phyloP scores from a whole-genome alignment of 2,329 filamentous ascomycete species.

The Penicillium sp. region DNA sequence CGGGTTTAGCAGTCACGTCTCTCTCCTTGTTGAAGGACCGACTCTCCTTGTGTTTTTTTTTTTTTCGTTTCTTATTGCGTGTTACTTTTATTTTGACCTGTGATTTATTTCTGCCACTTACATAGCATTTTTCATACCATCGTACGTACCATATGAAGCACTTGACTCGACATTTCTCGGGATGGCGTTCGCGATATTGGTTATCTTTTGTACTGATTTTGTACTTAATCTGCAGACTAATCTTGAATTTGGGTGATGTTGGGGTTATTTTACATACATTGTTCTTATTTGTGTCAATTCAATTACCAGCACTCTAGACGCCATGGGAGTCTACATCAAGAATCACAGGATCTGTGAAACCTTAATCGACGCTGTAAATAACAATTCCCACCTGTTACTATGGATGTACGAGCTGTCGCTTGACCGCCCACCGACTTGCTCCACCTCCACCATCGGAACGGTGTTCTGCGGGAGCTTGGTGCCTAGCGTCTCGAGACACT shows the following conservation, averaged over 20 bases:
- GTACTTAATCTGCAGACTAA: background rate
- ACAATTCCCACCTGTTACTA: no score
- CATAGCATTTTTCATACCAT: conserved; percentile 14
- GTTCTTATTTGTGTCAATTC: background rate
- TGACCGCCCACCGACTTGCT: no score
- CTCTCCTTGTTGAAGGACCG: background rate
- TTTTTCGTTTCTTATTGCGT: background rate
- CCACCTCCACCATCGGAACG: background rate
- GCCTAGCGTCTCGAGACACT: background rate
- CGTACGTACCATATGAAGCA: background rate
- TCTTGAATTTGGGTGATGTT: background rate
- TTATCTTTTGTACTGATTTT: background rate
- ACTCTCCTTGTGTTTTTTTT: background rate
- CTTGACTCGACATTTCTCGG: conserved; percentile 3
- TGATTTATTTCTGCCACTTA: conserved; percentile 28
- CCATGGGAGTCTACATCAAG: conserved; percentile 11
- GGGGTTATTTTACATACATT: background rate
- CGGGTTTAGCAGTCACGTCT: conserved; percentile 9
- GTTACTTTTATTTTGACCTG: conserved; percentile 13
- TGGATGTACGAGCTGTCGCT: no score
- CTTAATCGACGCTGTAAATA: no score
- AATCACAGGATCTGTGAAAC: no score
- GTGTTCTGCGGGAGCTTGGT: background rate
- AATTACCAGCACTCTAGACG: conserved; percentile 4
- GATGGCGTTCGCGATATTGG: background rate